Evolutionary conservation across 495 filamentous ascomycete genomes (phyloP), one percentile per base, ranked within the genome.

Genomic region (Penicillium verhagenii): DNA sequence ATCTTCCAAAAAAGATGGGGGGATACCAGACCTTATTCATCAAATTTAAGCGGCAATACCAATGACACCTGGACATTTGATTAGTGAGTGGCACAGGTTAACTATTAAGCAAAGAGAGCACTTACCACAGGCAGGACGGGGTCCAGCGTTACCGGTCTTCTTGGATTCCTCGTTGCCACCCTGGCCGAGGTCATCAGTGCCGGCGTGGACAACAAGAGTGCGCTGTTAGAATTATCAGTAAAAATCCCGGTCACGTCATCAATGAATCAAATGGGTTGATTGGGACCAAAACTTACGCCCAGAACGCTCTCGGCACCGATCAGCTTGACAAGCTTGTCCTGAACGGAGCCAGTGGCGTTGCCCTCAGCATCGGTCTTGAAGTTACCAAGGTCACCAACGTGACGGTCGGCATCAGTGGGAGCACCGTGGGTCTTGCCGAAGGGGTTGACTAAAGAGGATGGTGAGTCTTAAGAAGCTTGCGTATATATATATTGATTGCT

Each of bases 301-400:
- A 98, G 84, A 61, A 98, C 88, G 82, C 90, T 96, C 80, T 97
- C 83, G 21, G 90, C 88, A 53, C 94, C 94, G 61, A 97, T 95
- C 73, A 98, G 77, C 85, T 96, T 96, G 72, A 98, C 77, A 42
- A 90, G 75, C 60, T 81, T 82, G 79, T 98, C 94, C 52, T 75
- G 72, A 64, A 86, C 76, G 52, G 80, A 79, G 66, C 92, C 93
- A 69, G 85, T 81, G 72, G 90, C 80, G 69, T 93, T 92, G 64
- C 93, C 94, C 78, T 95, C 85, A 51, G 73, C 88, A 75, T 97
- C 91, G 49, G 93, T 97, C 77, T 89, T 83, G 83, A 96, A 85
- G 85, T 98, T 97, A 66, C 94, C 95, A 52, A 97, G 79, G 74
- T 97, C 95, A 73, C 94, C 95, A 59, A 96, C 92, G 77, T 97